Base-by-base conservation (phyloP, 306 rosid genomes). In the Datisca glomerata region DNA sequence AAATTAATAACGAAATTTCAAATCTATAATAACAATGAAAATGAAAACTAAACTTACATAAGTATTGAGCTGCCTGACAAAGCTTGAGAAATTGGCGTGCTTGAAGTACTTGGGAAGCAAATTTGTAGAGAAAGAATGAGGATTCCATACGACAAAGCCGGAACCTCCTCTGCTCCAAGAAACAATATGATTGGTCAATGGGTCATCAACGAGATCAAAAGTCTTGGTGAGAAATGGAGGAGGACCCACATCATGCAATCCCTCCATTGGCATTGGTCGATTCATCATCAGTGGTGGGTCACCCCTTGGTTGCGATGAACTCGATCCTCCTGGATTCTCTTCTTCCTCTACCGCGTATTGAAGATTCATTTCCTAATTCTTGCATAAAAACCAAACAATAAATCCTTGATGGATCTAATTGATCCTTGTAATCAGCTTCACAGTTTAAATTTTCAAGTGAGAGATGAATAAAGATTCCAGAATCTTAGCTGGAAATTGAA, bases 141-240 rank as follows among this genome's bases (percentile, higher is more conserved):
- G 79, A 59, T 87, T 94, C 82, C 82, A 83, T 41, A 89, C 91
- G 12, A 83, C 83, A 56, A 89, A 84, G 70, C 86, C 75, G 3
- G 56, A 6, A 18, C 95, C 98, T 4, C 66, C 75, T 47, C 61
- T 66, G 65, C 60, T 80, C 98, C 98, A 89, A 8, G 95, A 80
- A 29, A 89, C 68, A 24, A 84, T 29, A 56, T 57, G 79, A 42
- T 77, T 41, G 1, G 79, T 74, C 8, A 44, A 21, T 1, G 72
- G 73, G 51, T 89, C 81, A 19, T 77, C 98, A 45, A 89, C 95
- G 53, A 75, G 79, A 33, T 89, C 98, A 21, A 53, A 89, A 0
- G 91, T 77, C 75, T 89, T 89, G 37, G 80, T 80, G 15, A 89
- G 79, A 32, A 89, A 89, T 21, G 98, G 98, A 1, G 98, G 95